phyloP scores from a whole-genome alignment of 225 moss, liverwort and hornwort species.

The Marchantia polymorpha region DNA sequence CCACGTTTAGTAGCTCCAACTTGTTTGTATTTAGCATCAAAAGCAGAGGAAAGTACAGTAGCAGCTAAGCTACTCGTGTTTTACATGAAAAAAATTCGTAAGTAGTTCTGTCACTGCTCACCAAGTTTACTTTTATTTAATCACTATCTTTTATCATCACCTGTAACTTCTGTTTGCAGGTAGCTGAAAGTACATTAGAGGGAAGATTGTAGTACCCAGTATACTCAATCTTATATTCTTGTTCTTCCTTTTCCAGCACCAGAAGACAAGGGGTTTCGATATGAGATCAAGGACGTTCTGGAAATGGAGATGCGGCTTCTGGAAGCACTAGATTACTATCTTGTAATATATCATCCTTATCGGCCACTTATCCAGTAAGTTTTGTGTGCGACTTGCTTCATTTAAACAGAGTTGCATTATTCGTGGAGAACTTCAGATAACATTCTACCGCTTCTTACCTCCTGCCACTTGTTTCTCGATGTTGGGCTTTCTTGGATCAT shows the following conservation, averaged over 20 bases:
- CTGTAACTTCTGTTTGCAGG: not conserved
- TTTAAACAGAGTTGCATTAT: too few relatives aligned
- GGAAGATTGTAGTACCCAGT: not conserved
- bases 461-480: not conserved
- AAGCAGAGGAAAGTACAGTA: constrained; percentile 96
- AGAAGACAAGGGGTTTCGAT: constrained; percentile 82
- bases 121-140: not conserved
- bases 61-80: constrained; percentile 81
- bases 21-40: constrained; percentile 93
- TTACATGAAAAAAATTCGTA: constrained; percentile 65
- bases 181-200: not conserved
- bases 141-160: not conserved
- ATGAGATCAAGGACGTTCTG: constrained; percentile 87
- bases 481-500: too few relatives aligned
- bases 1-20: constrained; percentile 94
- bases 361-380: constrained; percentile 85
- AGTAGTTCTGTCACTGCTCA: not conserved
- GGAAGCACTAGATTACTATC: constrained; percentile 95
- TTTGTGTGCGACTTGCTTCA: not conserved
- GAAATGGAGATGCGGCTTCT: constrained; percentile 98
- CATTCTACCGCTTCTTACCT: too few relatives aligned
- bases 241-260: constrained; percentile 38
- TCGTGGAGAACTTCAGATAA: too few relatives aligned
- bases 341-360: constrained; percentile 95
- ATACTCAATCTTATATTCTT: not conserved